Evolutionary conservation across 2,329 filamentous ascomycete genomes (phyloP), one percentile per base, ranked within the genome.

Genomic region (Exophiala mesophila): DNA sequence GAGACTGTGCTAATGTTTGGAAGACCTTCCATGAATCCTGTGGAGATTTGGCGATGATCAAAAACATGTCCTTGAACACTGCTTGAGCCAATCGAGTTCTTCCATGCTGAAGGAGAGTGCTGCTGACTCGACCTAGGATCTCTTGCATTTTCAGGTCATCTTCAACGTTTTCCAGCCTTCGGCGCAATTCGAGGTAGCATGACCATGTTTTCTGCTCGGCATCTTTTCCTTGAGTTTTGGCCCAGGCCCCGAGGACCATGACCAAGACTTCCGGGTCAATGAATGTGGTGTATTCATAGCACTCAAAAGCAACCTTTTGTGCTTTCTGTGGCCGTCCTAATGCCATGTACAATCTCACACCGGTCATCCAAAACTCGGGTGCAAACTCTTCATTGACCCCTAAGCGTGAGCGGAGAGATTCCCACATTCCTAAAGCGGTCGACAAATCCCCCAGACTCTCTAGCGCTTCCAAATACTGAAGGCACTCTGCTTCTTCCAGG

Each of bases 41-140:
- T n/a, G 61, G 58, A 7, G 63, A 63, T 33, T 65, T 65, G 44
- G 64, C 60, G 5, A 75, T 74, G 3, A 77, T 75, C 44, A 79
- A 77, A 80, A 94, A 88, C 88, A 95, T 94, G 60, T 95, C 87
- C 54, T 83, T 85, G 62, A 94, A 94, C 0, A 87, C 78, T 39
- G 79, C 77, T 41, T 90, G 72, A 1, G 85, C 86, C 46, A 81
- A 73, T 46, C 83, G 76, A 4, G 78, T 71, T 45, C 81, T 72
- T 39, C 79, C 76, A 5, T 78, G 73, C 16, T 80, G 71, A 18
- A 95, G 66, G 56, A 94, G 86, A 32, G 76, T 77, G 15, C 82
- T 74, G 34, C 83, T 80, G 24, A 89, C 74, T 47, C 76, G 69
- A 59, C 94, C 88, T 55, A 89, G 94, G 57, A 94, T 84, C 13